These are phyloP conservation scores for Colletotrichum lini DNA, from an alignment of 2,329 filamentous ascomycete genomes.

Conservation along the genomic window DNA sequence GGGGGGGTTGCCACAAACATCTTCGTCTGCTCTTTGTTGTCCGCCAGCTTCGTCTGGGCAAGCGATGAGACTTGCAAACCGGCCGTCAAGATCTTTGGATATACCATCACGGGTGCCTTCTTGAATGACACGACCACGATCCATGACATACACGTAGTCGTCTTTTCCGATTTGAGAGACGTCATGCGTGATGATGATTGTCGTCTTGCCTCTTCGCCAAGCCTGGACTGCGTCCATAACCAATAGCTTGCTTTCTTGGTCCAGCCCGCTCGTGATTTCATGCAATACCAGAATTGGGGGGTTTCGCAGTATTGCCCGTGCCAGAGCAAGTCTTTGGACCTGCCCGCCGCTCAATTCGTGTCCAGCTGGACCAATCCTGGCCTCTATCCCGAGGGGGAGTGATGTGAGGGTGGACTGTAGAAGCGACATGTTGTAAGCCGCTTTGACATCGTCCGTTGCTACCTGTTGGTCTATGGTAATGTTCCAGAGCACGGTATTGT, in stretches of 20 bases:
- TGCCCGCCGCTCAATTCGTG: conserved; percentile 83
- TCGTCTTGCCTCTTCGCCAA: conserved; percentile 87
- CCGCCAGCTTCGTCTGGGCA: too few relatives aligned
- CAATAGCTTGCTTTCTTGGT: conserved; percentile 76
- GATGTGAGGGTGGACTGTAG: conserved; percentile 65
- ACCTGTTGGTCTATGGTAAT: conserved; percentile 78
- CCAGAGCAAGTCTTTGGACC: conserved; percentile 84
- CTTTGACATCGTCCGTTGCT: conserved; percentile 68
- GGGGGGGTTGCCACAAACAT: background rate
- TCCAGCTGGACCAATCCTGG: conserved; percentile 78
- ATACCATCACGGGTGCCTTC: conserved; percentile 75
- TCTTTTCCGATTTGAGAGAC: conserved; percentile 79
- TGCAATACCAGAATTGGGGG: conserved; percentile 88
- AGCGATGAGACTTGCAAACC: conserved; percentile 62
- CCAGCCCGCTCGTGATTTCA: conserved; percentile 89
- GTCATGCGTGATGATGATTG: conserved; percentile 94
- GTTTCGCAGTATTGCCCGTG: conserved; percentile 82
- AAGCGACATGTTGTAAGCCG: conserved; percentile 76
- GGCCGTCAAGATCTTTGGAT: conserved; percentile 57
- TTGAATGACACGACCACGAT: conserved; percentile 77
- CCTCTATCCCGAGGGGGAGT: conserved; percentile 72
- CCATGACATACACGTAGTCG: conserved; percentile 87
- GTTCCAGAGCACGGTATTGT: conserved; percentile 84
- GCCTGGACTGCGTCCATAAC: conserved; percentile 82
- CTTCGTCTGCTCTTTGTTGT: background rate